Evolutionary conservation across 164 flowering plant genomes (phyloP).

Genomic region (Aristolochia fimbriata): DNA sequence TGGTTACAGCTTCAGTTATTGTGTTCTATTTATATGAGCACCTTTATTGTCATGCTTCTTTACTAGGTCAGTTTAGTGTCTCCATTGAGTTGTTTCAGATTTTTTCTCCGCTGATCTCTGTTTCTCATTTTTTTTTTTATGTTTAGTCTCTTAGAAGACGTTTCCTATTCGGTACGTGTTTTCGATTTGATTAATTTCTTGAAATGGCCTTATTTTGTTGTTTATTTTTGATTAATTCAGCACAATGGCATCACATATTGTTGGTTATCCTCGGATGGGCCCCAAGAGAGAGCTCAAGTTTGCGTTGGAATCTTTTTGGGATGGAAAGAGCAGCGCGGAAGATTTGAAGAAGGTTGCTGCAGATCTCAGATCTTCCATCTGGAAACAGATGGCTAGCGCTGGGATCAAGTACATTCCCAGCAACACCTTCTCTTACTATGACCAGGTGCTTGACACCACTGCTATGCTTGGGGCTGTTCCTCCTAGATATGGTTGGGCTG

Average conservation of each 20-base stretch:
- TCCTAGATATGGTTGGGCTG: conserved; percentile 60
- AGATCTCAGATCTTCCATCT: conserved; percentile 62
- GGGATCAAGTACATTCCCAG: conserved; percentile 81
- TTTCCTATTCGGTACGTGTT: background rate
- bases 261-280: conserved; percentile 87
- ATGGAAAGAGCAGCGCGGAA: conserved; percentile 69
- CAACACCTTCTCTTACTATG: conserved; percentile 82
- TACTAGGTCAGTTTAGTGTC: no score
- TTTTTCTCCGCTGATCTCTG: background rate
- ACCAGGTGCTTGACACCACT: conserved; percentile 74
- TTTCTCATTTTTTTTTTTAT: background rate
- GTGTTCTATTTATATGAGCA: no score
- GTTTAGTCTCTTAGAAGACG: background rate
- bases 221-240: conserved; percentile 19
- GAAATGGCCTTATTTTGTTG: background rate
- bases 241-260: conserved; percentile 83
- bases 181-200: background rate
- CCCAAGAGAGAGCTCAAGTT: conserved; percentile 92
- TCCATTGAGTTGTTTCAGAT: no score
- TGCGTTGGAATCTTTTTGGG: conserved; percentile 89
- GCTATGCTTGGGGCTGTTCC: conserved; percentile 41
- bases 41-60: no score
- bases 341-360: conserved; percentile 67
- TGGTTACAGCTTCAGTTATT: no score
- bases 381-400: conserved; percentile 77